Evolutionary conservation across 257 asterid genomes (phyloP), one percentile per base, ranked within the genome.

Genomic region (Mitragyna speciosa): DNA sequence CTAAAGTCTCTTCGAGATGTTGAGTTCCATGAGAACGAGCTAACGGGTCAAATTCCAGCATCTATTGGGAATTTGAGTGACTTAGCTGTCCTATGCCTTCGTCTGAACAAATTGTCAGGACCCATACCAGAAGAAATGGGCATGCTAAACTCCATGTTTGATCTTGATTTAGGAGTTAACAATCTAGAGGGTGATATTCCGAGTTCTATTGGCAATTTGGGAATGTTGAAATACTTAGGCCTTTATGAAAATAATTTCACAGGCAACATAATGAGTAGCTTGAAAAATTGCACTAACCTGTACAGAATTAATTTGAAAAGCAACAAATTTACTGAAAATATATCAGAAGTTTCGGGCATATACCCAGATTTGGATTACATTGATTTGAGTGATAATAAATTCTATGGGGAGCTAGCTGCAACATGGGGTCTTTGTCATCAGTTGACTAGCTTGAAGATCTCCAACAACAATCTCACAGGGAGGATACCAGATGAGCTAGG

Each of bases 351-450:
- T 56, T 75, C 80, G 19, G 91, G 88, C 20, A 49, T 76, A 28
- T 86, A 80, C 61, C 87, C 91, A 15, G 72, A 79, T 68, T 43
- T 85, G 43, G 54, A 70, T 56, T 83, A 69, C 78, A 68, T 81
- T 61, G 86, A 86, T 31, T 75, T 86, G 83, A 86, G 87, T 39
- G 43, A 82, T 41, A 88, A 88, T 54, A 49, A 49, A 17, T 63
- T 86, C 22, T 75, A 83, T 36, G 91, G 88, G 11, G 85, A 82
- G 67, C 43, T 88, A 7, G 59, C 90, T 61, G 47, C 86, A 12
- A 56, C 78, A 7, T 88, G 91, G 91, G 82, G 78, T 0, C 17
- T 70, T 67, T 86, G 70, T 22, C 58, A 12, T 3, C 67, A 81
- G 15, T 67, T 88, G 69, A 74, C 84, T 2, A 36, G 52, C 51